Evolutionary conservation across 129 eudicot genomes (phyloP).

Genomic region (Erigeron canadensis): DNA sequence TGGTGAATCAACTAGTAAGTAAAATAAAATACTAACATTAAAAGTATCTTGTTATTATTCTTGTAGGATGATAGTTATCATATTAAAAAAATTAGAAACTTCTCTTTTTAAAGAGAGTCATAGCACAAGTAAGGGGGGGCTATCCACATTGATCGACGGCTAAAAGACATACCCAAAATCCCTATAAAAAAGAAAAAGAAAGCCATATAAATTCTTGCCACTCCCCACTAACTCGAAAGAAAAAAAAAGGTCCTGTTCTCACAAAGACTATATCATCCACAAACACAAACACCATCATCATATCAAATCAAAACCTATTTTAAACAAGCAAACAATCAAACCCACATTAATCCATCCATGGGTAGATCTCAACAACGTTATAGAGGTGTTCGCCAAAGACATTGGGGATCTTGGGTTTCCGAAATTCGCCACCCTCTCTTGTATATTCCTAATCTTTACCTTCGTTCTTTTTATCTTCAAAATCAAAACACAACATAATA

Average conservation of each 20-base stretch:
- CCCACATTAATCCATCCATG: too few species aligned
- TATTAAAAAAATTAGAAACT: too few species aligned
- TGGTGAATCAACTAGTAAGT: too few species aligned
- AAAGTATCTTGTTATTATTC: too few species aligned
- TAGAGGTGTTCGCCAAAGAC: slow-evolving; percentile 93
- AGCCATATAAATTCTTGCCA: slow-evolving; percentile 18
- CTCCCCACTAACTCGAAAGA: slow-evolving; percentile 17
- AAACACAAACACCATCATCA: slow-evolving; percentile 38
- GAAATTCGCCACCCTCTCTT: slow-evolving; percentile 95
- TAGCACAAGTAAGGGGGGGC: slow-evolving; percentile 32
- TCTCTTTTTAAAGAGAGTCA: too few species aligned
- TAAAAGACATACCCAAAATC: slow-evolving; percentile 46
- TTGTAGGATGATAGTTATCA: too few species aligned
- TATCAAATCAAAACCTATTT: slow-evolving; percentile 8
- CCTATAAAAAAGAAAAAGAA: slow-evolving; percentile 35
- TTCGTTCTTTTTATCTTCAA: background rate
- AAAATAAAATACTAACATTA: too few species aligned
- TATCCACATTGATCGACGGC: slow-evolving; percentile 41
- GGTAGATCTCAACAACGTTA: slow-evolving; percentile 81
- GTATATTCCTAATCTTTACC: slow-evolving; percentile 40
- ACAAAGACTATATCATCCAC: slow-evolving; percentile 20
- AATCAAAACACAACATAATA: slow-evolving; percentile 12
- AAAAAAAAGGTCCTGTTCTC: slow-evolving; percentile 6
- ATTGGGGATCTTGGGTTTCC: slow-evolving; percentile 99
- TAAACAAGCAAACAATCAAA: slow-evolving; percentile 4